These are phyloP conservation scores for Fusarium compactum DNA, from an alignment of 2,329 filamentous ascomycete species.

Conservation along the genomic window DNA sequence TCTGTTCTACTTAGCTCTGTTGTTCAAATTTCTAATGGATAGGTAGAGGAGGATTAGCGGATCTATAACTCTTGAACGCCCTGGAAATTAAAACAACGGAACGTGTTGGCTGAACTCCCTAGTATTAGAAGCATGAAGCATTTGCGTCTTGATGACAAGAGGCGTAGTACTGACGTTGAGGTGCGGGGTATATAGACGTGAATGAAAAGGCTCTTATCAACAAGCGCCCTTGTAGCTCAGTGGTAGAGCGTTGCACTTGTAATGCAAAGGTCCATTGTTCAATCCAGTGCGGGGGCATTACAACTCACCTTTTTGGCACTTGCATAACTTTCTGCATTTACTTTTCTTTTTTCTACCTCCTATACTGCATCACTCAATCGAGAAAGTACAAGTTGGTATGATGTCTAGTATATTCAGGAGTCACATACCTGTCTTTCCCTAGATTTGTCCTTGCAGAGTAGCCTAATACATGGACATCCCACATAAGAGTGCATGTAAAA, in stretches of 20 bases:
- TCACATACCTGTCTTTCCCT: background rate
- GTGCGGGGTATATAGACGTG: background rate
- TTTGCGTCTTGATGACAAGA: background rate
- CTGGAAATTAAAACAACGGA: background rate
- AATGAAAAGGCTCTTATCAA: accelerated
- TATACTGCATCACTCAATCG: background rate
- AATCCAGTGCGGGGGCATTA: conserved; percentile 40
- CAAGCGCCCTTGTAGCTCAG: conserved; percentile 40
- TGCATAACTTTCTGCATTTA: too few relatives aligned
- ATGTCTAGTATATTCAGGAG: background rate
- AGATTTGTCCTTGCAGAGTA: background rate
- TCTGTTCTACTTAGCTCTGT: background rate
- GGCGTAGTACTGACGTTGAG: accelerated
- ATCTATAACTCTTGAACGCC: background rate
- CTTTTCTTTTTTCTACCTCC: background rate
- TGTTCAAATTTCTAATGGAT: background rate
- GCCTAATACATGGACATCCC: background rate
- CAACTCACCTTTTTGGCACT: conserved; percentile 8
- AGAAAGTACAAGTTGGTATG: background rate
- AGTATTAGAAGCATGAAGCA: background rate
- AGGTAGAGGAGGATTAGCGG: background rate
- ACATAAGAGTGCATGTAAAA: background rate
- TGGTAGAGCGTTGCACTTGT: conserved; percentile 45
- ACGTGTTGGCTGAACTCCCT: background rate
- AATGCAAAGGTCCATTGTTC: conserved; percentile 45